Evolutionary conservation across 1,284 basidiomycete genomes (phyloP), one percentile per base, ranked within the genome.

Genomic region (Cryptococcus floricola): DNA sequence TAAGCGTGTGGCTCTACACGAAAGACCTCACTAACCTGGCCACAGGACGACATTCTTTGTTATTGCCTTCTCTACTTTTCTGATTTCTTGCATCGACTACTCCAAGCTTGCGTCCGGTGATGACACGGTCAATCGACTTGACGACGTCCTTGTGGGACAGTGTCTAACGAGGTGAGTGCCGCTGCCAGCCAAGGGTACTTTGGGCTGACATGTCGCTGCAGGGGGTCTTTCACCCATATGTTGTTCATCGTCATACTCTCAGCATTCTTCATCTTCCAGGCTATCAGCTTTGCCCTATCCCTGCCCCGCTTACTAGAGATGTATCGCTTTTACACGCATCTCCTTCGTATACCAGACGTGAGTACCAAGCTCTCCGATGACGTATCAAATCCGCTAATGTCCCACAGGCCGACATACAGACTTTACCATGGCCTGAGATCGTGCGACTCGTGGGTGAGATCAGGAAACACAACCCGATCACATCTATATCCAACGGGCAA

Each of bases 21-120:
- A 48, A 19, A 14, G 31, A 28, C 14, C n/a, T 9, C 10, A 8
- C 52, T 57, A 25, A 57, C 34, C 28, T 44, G 27, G 6, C 25
- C 12, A 14, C 77, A 96, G 92, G 67, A 98, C 95, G 59, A 86
- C 95, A 42, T 93, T 93, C 54, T 99, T 98, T 74, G 95, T 98
- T 46, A 95, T 98, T 67, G 84, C 84, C 23, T 99, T 99, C 78
- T 94, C 95, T 8, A 95, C 93, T 5, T 98, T 99, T 75, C 80
- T 99, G 13, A 77, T 95, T 8, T 91, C 93, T 34, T 99, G 95
- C 75, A 84, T 99, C 65, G 92, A 99, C 76, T 98, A 97, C 73
- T 84, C 85, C 25, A 83, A 83, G 31, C 84, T 93, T 63, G 57
- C 57, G 14, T 65, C 63, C 71, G 58, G 65, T 60, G 64, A 67